Base-by-base conservation (phyloP, 768 basidiomycete genomes). In the Dendrothele bispora region DNA sequence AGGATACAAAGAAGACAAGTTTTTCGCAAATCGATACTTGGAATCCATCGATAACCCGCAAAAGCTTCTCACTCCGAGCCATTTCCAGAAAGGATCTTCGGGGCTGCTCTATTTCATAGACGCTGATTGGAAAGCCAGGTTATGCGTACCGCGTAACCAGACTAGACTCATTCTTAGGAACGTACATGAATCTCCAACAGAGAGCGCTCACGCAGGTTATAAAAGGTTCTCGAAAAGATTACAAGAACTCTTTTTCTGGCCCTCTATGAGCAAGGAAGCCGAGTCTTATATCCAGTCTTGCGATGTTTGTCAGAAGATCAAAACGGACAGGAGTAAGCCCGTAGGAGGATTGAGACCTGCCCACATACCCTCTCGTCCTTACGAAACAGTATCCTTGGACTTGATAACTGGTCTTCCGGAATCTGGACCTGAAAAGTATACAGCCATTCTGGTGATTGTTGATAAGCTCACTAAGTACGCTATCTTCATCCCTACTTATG, bases 131-230 rank as follows among this genome's bases (percentile, higher is more conserved):
- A 42, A 42, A 12, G 45, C 43, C n/a, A 21, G 60, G 2, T 35
- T 70, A 1, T 68, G 64, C 43, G 61, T 70, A 0, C 68, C 68
- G 2, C 39, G 49, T 24, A 20, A 15, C 2, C 12, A 52, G 7
- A 17, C 49, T 39, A 25, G 32, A 0, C 30, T 49, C 24, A 36
- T 67, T 0, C 56, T 70, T 50, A 44, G 48, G 8, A 58, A 65
- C 14, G 38, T 52, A 2, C 63, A 68, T 46, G 42, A 66, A 28
- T 30, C 34, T 5, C 41, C 60, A 1, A 47, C 50, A 0, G 60
- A 66, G 46, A 48, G 46, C 2, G 65, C 66, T 4, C 69, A 70
- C 42, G 53, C 43, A 5, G 66, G 68, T 3, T 63, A 58, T 39
- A 46, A 54, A 29, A 55, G 58, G 18, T 55, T 50, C 1, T 62